Conservation (phyloP, 148 eudicot genomes). For the Camellia japonica region DNA sequence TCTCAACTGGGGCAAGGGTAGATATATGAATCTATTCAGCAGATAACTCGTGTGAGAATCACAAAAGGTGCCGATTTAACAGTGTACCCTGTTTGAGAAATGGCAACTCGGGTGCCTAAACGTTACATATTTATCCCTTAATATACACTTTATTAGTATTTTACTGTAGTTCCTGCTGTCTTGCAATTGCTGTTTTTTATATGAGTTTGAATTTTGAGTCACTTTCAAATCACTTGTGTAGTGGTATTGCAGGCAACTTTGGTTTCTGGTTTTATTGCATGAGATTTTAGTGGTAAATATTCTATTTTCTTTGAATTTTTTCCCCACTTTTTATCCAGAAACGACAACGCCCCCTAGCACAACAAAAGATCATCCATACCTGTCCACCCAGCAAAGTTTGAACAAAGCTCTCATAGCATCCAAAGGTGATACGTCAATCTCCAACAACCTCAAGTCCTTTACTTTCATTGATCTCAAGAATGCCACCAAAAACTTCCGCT, state of each 20-base stretch:
- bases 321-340: background rate
- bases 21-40: no score
- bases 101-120: no score
- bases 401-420: conserved; percentile 21
- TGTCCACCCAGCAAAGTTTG: conserved; percentile 2
- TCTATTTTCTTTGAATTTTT: background rate
- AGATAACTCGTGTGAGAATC: no score
- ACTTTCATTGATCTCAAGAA: conserved; percentile 59
- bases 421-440: conserved; percentile 56
- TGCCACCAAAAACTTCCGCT: conserved; percentile 69
- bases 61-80: no score
- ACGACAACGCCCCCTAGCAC: background rate
- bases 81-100: no score
- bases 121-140: no score
- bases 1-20: no score
- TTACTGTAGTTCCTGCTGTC: background rate
- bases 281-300: background rate
- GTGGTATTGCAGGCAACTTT: background rate
- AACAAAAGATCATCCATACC: background rate
- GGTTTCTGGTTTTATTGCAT: background rate
- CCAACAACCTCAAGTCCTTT: conserved; percentile 55
- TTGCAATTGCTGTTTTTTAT: background rate
- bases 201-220: background rate
- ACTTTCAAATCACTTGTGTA: background rate
- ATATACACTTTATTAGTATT: no score